Conservation (phyloP, 1,284 basidiomycete species). For the Chalciporus sp. region DNA sequence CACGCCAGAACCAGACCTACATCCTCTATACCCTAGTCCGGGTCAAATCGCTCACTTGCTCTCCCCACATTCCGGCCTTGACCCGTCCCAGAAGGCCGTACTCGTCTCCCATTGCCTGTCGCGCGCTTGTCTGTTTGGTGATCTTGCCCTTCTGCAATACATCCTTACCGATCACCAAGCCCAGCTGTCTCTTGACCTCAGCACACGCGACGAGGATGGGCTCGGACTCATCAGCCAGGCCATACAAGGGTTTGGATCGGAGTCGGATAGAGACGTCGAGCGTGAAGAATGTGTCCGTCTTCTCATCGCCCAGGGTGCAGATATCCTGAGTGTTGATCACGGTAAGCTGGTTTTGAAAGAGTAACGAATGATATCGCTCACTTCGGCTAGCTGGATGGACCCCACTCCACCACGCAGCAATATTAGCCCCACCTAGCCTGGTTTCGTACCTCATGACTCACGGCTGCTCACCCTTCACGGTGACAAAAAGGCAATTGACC, state of each 20-base stretch:
- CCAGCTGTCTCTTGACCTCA: slow-evolving; percentile 69
- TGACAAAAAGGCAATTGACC: slow-evolving; percentile 77
- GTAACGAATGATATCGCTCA: slow-evolving; percentile 7
- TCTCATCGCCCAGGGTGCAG: slow-evolving; percentile 78
- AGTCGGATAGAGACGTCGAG: slow-evolving; percentile 80
- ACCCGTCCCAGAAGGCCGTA: slow-evolving; percentile 63
- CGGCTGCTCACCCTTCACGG: slow-evolving; percentile 79
- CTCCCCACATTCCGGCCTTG: slow-evolving; percentile 65
- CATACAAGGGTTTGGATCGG: slow-evolving; percentile 84
- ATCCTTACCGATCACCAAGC: slow-evolving; percentile 71
- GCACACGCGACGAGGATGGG: slow-evolving; percentile 80
- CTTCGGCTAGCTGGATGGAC: slow-evolving; percentile 82
- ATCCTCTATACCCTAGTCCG: slow-evolving; percentile 73
- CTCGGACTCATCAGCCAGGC: slow-evolving; percentile 76
- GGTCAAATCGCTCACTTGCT: slow-evolving; percentile 63
- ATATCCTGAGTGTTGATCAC: slow-evolving; percentile 64
- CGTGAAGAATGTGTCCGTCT: slow-evolving; percentile 86
- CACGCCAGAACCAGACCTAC: slow-evolving; percentile 72
- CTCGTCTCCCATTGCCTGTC: slow-evolving; percentile 71
- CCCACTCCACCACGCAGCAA: slow-evolving; percentile 90
- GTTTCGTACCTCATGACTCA: slow-evolving; percentile 92
- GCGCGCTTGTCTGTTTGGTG: slow-evolving; percentile 76
- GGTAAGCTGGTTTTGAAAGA: slow-evolving; percentile 43
- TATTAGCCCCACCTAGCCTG: slow-evolving; percentile 88
- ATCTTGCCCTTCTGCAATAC: slow-evolving; percentile 69